phyloP scores from a whole-genome alignment of 2,329 filamentous ascomycete species.

The Pestalotiopsis sp. region DNA sequence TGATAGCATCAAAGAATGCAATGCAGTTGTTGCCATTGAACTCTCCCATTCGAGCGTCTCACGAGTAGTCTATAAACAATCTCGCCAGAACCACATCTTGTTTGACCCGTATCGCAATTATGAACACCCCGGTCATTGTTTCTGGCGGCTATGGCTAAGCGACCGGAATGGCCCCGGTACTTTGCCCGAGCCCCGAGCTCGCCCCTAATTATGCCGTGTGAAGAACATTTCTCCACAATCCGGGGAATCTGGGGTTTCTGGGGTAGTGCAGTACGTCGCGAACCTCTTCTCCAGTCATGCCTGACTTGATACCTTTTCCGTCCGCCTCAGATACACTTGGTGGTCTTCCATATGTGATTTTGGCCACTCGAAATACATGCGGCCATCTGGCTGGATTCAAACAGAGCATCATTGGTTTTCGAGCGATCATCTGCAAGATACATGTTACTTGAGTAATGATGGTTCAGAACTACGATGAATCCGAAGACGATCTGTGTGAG shows the following conservation, averaged over 20 bases:
- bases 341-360: neutral
- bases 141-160: neutral
- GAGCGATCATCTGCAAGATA: neutral
- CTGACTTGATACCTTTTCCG: neutral
- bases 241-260: neutral
- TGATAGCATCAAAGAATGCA: neutral
- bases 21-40: neutral
- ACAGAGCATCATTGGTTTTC: too few species aligned
- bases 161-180: neutral
- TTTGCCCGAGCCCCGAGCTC: neutral
- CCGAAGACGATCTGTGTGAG: neutral
- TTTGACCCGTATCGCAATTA: neutral
- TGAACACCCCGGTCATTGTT: neutral
- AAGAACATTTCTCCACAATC: neutral
- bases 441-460: neutral
- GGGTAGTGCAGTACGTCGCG: neutral
- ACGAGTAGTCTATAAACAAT: neutral
- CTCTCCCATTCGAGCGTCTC: too few species aligned
- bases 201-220: neutral
- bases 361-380: too few species aligned
- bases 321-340: neutral
- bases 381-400: too few species aligned
- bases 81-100: neutral
- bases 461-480: slow-evolving; percentile 1
- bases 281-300: neutral